phyloP scores from a whole-genome alignment of 2,329 filamentous ascomycete genomes.

The Calonectria henricotiae region DNA sequence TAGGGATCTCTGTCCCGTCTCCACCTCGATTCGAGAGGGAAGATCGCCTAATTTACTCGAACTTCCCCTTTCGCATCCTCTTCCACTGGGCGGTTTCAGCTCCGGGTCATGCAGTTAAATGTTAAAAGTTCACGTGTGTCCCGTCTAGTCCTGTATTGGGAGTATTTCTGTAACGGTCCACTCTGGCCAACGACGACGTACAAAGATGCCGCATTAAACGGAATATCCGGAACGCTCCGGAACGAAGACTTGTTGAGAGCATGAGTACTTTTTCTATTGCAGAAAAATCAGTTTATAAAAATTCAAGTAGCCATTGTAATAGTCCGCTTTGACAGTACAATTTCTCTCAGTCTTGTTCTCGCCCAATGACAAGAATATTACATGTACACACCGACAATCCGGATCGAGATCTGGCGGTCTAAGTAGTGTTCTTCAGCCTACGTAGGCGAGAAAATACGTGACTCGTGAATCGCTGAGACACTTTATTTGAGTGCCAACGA shows the following conservation, averaged over 20 bases:
- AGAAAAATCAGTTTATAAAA: not conserved
- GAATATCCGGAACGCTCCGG: not conserved
- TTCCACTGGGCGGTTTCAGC: not conserved
- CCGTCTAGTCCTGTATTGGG: not conserved
- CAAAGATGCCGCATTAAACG: not conserved
- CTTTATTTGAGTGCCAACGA: not conserved
- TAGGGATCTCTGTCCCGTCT: conserved; percentile 2
- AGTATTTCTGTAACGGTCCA: not conserved
- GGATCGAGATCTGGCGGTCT: not conserved
- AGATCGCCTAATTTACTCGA: conserved; percentile 15
- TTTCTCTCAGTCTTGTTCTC: not conserved
- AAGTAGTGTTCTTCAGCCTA: not conserved
- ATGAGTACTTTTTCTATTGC: not conserved
- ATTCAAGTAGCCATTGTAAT: not conserved
- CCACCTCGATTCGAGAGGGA: not conserved
- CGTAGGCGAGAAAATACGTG: not conserved
- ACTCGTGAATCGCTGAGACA: not conserved
- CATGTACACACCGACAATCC: not conserved
- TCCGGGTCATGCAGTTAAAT: not conserved
- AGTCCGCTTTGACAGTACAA: not conserved
- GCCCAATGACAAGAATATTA: not conserved
- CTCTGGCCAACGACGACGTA: not conserved
- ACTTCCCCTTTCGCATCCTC: conserved; percentile 12
- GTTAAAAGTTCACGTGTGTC: not conserved
- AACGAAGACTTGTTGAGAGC: not conserved